These are phyloP conservation scores for Didymella arachidicola DNA, from an alignment of 2,329 filamentous ascomycete genomes.

Conservation along the genomic window DNA sequence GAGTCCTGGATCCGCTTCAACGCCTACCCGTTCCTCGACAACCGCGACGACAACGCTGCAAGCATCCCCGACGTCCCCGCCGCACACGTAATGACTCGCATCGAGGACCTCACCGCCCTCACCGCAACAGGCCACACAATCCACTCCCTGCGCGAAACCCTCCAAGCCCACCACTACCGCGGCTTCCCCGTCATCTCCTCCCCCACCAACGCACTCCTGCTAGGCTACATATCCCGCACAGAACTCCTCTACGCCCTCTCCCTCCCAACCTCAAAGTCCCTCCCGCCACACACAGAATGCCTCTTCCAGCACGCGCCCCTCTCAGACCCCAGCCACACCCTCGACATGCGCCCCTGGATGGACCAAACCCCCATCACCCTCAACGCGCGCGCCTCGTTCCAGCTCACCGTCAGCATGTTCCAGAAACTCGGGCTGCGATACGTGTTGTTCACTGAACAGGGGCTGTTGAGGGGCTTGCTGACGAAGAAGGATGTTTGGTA, in stretches of 20 bases:
- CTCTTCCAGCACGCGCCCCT: slow-evolving; percentile 86
- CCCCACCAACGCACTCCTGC: slow-evolving; percentile 69
- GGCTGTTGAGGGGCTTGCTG: slow-evolving; percentile 80
- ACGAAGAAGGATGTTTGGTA: slow-evolving; percentile 99
- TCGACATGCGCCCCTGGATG: slow-evolving; percentile 97
- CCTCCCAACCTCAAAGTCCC: slow-evolving; percentile 65
- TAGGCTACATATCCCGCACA: slow-evolving; percentile 93
- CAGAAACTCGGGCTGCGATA: slow-evolving; percentile 92
- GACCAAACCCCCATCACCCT: slow-evolving; percentile 96
- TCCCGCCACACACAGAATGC: slow-evolving; percentile 76
- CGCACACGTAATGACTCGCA: slow-evolving; percentile 88
- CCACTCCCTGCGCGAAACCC: slow-evolving; percentile 72
- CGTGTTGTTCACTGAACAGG: slow-evolving; percentile 84
- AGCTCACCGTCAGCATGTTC: slow-evolving; percentile 91
- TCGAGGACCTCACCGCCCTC: slow-evolving; percentile 89
- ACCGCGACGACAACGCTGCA: slow-evolving; percentile 71
- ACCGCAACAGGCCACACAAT: slow-evolving; percentile 90
- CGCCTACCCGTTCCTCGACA: slow-evolving; percentile 94
- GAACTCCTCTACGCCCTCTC: slow-evolving; percentile 85
- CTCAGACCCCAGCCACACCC: slow-evolving; percentile 70
- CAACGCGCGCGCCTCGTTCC: slow-evolving; percentile 75
- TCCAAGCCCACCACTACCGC: slow-evolving; percentile 78
- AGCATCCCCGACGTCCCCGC: slow-evolving; percentile 83
- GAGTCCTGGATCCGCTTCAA: slow-evolving; percentile 98
- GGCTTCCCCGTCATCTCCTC: slow-evolving; percentile 83